Percentiles rank a stretch among this genome's conserved stretches.
Conservation (phyloP, 768 basidiomycete genomes). For the Russula sp. region DNA sequence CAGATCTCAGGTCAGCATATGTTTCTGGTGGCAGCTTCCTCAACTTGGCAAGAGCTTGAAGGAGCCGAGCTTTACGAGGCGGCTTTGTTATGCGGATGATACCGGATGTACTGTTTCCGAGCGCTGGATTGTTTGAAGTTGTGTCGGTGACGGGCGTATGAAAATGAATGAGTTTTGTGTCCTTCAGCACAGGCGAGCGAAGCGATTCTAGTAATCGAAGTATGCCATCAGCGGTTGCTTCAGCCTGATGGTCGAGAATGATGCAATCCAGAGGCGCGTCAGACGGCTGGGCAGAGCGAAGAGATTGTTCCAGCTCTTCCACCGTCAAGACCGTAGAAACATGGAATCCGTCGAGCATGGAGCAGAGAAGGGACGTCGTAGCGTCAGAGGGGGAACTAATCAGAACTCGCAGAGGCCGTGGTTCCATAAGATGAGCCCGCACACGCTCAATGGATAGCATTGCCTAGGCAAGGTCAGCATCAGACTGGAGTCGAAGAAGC, state of each 20-base stretch:
- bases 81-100: constrained; percentile 68
- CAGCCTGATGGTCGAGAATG: constrained; percentile 60
- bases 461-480: constrained; percentile 30
- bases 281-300: constrained; percentile 30
- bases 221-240: constrained; percentile 50
- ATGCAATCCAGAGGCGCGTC: constrained; percentile 49
- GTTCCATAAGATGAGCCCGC: constrained; percentile 39
- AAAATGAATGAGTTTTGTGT: constrained; percentile 62
- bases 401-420: constrained; percentile 42
- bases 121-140: constrained; percentile 43
- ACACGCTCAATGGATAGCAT: constrained; percentile 41
- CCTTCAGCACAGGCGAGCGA: constrained; percentile 32
- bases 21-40: constrained; percentile 47
- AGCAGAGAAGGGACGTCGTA: constrained; percentile 47
- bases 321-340: constrained; percentile 39
- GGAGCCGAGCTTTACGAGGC: constrained; percentile 49
- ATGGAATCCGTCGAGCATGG: constrained; percentile 49
- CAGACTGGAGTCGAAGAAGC: neutral
- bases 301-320: constrained; percentile 38
- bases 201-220: constrained; percentile 41
- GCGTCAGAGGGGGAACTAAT: constrained; percentile 53
- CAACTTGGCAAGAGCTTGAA: constrained; percentile 53
- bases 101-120: constrained; percentile 44
- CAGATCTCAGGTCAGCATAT: constrained; percentile 32
- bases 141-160: constrained; percentile 61